Evolutionary conservation across 148 eudicot species (phyloP).

Genomic region (Vaccinium corymbosum): DNA sequence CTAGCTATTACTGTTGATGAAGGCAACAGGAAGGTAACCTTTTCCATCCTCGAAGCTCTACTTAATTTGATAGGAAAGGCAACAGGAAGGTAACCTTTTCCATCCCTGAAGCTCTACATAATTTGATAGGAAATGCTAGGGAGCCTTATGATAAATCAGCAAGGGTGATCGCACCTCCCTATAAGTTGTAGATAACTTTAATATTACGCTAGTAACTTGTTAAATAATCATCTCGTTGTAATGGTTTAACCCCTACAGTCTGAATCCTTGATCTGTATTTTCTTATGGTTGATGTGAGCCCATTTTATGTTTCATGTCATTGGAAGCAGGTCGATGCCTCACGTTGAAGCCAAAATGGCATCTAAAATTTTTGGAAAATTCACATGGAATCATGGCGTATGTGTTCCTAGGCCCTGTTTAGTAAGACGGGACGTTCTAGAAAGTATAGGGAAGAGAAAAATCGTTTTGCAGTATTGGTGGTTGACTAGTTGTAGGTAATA

Average conservation of each 20-base stretch:
- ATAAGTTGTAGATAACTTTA: neutral
- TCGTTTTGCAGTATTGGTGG: neutral
- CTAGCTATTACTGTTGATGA: conserved; percentile 72
- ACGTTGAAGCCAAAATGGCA: neutral
- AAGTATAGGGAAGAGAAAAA: neutral
- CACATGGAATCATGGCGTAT: neutral
- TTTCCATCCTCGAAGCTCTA: neutral
- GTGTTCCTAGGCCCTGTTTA: neutral
- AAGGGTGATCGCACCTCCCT: neutral
- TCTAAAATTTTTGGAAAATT: neutral
- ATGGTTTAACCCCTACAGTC: neutral
- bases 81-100: conserved; percentile 47
- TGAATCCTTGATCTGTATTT: neutral
- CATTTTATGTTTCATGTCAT: neutral
- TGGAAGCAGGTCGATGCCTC: neutral
- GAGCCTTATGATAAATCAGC: neutral
- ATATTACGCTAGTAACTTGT: neutral
- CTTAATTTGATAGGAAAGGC: conserved; percentile 13
- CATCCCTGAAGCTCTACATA: neutral
- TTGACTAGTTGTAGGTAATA: too few species aligned
- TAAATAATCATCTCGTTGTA: neutral
- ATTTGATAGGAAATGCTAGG: neutral
- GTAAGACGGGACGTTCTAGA: neutral
- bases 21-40: conserved; percentile 49
- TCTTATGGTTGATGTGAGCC: neutral